Evolutionary conservation across 1,139 yeast species (phyloP), one percentile per base, ranked within the genome.

Genomic region (Pichia sp.): DNA sequence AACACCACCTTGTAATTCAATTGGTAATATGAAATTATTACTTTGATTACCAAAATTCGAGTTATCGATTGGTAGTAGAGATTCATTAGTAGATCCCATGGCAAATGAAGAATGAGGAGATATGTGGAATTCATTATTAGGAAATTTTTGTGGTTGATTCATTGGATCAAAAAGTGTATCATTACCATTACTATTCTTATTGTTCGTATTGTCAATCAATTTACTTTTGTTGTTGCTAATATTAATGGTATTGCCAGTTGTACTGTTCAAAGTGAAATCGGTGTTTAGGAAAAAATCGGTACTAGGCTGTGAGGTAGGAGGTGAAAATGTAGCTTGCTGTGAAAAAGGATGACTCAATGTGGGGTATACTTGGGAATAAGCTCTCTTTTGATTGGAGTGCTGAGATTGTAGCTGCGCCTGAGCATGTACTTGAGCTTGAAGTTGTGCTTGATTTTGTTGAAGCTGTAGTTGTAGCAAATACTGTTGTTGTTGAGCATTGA

Each of bases 1-100:
- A 3, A 78, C 65, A 0, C 84, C 84, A 26, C 84, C 83, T 58
- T 77, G 83, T 35, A 78, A 63, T 50, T 78, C 84, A 8, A 64
- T 46, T 0, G 84, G 84, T 43, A 78, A 62, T 45, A 63, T 67
- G 58, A 77, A 77, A 42, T 48, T 46, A 3, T 30, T 30, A 9
- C n/a, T n/a, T n/a, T n/a, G n/a, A n/a, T n/a, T n/a, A n/a, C n/a
- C 10, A 23, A 23, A 12, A 9, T 9, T 9, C 26, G 33, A 5
- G 12, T 18, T 31, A n/a, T n/a, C n/a, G n/a, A n/a, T n/a, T n/a
- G n/a, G n/a, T n/a, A 50, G 48, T 20, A 52, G 35, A 0, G 58
- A 52, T 28, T 54, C 58, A 28, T 48, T 50, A 25, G 55, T 50
- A 10, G 47, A 38, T 14, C 59, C 53, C 5, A 17, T n/a, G 24